Percentiles rank a stretch among this genome's conserved stretches.
Conservation (phyloP, 805 yeast species). For the Komagataella kurtzmanii region DNA sequence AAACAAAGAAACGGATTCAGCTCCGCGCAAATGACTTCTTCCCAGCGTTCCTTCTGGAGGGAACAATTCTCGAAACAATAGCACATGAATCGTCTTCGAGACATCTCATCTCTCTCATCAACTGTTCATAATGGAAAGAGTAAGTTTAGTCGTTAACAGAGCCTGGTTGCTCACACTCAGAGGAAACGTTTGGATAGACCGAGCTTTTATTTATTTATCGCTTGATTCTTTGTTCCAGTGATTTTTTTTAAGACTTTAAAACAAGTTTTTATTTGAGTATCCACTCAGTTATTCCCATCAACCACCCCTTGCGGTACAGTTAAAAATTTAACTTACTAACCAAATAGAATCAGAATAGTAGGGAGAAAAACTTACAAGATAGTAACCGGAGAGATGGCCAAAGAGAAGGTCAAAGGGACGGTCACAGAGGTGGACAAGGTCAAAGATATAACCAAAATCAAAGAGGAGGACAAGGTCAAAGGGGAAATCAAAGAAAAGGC, state of each 20-base stretch:
- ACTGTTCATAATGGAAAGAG: neutral
- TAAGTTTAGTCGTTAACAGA: neutral
- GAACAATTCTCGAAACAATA: neutral
- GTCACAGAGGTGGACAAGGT: neutral
- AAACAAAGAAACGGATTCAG: neutral
- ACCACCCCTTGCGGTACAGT: neutral
- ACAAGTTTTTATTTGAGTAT: neutral
- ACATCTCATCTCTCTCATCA: neutral
- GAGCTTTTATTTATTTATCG: neutral
- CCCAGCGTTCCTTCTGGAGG: neutral
- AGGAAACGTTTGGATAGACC: neutral
- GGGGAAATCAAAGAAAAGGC: neutral
- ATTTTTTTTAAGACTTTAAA: too few species aligned
- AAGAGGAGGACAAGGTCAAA: slow-evolving; percentile 5
- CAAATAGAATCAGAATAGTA: neutral
- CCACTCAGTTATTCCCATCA: neutral
- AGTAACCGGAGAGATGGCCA: slow-evolving; percentile 1
- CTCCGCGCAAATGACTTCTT: neutral
- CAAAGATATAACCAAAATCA: slow-evolving; percentile 1
- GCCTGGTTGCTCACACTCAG: neutral
- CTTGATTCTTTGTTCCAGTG: neutral
- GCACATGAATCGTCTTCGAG: neutral
- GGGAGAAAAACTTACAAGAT: slow-evolving; percentile 4
- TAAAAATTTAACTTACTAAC: neutral
- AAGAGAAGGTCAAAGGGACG: neutral